Evolutionary conservation across 2,329 filamentous ascomycete species (phyloP).

Genomic region (Botrytis cinerea): DNA sequence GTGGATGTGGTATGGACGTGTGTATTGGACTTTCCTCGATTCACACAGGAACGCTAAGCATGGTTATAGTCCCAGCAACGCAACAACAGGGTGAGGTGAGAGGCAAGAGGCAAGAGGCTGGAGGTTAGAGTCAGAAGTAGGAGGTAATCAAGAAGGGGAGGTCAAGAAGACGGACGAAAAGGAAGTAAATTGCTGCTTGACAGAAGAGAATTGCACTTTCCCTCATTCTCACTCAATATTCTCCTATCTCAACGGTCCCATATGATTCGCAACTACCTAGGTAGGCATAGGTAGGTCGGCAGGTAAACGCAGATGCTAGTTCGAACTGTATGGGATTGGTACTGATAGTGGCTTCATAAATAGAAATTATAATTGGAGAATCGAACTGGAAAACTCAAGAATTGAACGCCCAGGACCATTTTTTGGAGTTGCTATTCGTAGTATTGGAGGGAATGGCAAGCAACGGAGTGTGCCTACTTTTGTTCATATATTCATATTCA

Average conservation of each 20-base stretch:
- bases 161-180: neutral
- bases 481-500: neutral
- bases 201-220: neutral
- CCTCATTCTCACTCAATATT: neutral
- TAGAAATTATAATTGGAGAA: neutral
- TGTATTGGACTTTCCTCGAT: conserved; percentile 1
- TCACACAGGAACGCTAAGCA: conserved; percentile 8
- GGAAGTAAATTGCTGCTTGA: neutral
- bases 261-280: neutral
- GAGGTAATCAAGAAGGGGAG: neutral
- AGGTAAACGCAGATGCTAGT: neutral
- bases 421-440: neutral
- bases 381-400: neutral
- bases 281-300: neutral
- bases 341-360: neutral
- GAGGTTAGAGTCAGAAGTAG: neutral
- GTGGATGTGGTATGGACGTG: neutral
- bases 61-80: neutral
- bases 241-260: neutral
- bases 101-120: neutral
- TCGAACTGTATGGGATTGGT: neutral
- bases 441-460: neutral
- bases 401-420: neutral
- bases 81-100: neutral
- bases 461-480: neutral